Percentiles rank a stretch among this genome's conserved stretches.
Evolutionary conservation across 176 grass and related monocot genomes (phyloP).

Genomic region (Cenchrus purpureus): DNA sequence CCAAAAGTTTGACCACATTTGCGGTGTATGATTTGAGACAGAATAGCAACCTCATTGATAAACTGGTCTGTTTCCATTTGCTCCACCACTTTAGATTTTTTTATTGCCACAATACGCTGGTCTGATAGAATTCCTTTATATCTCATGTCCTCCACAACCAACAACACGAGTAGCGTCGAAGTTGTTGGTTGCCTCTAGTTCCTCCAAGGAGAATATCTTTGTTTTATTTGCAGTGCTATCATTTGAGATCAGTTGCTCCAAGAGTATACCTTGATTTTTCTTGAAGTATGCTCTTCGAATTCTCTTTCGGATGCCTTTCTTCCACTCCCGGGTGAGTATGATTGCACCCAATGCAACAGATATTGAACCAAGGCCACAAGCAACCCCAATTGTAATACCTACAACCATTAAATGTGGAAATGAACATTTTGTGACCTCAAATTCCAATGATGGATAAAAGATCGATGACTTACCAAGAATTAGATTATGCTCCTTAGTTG

Average conservation of each 20-base stretch:
- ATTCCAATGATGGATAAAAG: neutral
- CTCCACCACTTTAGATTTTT: too few species aligned
- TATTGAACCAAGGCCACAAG: constrained; percentile 20
- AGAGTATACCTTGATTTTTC: constrained; percentile 34
- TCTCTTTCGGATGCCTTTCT: constrained; percentile 17
- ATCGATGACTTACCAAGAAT: neutral
- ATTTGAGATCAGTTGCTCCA: constrained; percentile 41
- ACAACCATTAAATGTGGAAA: neutral
- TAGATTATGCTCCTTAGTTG: neutral
- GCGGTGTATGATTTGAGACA: too few species aligned
- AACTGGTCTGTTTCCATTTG: too few species aligned
- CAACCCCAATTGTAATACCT: constrained; percentile 13
- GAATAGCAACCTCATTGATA: too few species aligned
- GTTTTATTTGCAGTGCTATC: constrained; percentile 25
- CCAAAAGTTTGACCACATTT: too few species aligned
- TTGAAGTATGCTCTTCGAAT: constrained; percentile 25
- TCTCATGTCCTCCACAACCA: constrained; percentile 50
- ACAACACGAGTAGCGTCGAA: constrained; percentile 44
- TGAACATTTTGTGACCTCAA: neutral
- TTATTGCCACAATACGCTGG: too few species aligned
- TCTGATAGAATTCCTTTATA: neutral
- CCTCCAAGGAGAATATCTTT: constrained; percentile 51
- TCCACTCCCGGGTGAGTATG: neutral
- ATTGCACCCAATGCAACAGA: neutral
- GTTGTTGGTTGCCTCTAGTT: constrained; percentile 61